These are phyloP conservation scores for Candida ficus DNA, from an alignment of 805 yeast species.

Conservation along the genomic window DNA sequence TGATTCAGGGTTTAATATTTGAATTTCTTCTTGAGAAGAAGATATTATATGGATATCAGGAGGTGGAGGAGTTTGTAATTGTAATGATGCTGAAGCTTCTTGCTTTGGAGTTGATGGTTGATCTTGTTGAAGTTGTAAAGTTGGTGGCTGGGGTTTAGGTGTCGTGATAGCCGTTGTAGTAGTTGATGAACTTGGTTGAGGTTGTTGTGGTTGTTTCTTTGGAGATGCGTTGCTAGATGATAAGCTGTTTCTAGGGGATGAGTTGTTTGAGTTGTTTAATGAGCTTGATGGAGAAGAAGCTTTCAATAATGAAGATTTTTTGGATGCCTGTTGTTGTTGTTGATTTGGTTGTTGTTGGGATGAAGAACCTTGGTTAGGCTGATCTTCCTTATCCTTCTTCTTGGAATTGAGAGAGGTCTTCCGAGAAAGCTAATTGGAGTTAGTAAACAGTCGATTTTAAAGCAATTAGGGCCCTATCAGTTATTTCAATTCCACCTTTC, in stretches of 20 bases:
- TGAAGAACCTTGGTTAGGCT: too few relatives aligned
- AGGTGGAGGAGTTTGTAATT: slow-evolving; percentile 2
- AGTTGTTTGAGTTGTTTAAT: slow-evolving; percentile 8
- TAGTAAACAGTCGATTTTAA: slow-evolving; percentile 10
- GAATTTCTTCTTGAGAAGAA: slow-evolving; percentile 4
- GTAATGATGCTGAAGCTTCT: slow-evolving; percentile 3
- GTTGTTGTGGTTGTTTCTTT: slow-evolving; percentile 1
- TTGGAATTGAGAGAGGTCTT: slow-evolving; percentile 32
- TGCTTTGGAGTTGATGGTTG: slow-evolving; percentile 8
- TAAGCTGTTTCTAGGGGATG: slow-evolving; percentile 22
- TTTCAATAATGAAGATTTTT: background rate
- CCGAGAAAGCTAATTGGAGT: slow-evolving; percentile 18
- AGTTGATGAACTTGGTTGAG: slow-evolving; percentile 4
- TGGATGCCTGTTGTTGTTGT: slow-evolving; percentile 1
- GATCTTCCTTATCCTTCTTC: slow-evolving; percentile 35
- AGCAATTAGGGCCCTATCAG: too few relatives aligned
- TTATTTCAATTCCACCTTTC: background rate
- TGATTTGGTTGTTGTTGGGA: background rate
- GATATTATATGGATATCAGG: slow-evolving; percentile 3
- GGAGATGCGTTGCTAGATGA: slow-evolving; percentile 9
- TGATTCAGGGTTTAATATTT: slow-evolving; percentile 3
- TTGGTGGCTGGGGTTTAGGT: slow-evolving; percentile 1
- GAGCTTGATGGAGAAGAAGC: slow-evolving; percentile 7
- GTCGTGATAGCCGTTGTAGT: background rate
- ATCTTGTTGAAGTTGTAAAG: background rate